phyloP scores from a whole-genome alignment of 169 alveolate genomes.

The Plasmodium sp. region DNA sequence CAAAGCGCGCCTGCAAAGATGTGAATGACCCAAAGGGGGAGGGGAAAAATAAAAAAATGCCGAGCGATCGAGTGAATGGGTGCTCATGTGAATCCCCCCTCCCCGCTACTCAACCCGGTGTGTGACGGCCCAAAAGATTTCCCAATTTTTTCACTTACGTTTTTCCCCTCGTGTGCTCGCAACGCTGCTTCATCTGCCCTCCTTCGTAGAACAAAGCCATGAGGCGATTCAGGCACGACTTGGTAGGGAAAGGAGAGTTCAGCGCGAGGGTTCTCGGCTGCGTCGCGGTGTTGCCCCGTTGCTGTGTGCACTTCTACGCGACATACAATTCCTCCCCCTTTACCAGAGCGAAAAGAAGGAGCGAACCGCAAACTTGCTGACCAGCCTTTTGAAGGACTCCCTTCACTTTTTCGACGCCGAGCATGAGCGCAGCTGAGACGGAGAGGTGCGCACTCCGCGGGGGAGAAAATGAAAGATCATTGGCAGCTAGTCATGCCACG shows the following conservation, averaged over 20 bases:
- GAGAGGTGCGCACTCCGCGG: not conserved
- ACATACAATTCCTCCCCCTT: not conserved
- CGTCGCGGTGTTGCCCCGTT: not conserved
- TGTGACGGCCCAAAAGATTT: not conserved
- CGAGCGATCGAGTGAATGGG: not conserved
- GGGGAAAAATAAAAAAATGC: not conserved
- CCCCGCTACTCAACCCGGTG: not conserved
- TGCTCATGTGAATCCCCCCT: not conserved
- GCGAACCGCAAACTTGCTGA: not conserved
- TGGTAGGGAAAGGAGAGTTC: not conserved
- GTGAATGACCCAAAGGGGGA: not conserved
- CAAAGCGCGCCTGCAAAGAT: not conserved
- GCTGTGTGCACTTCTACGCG: not conserved
- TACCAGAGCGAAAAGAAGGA: constrained; percentile 29
- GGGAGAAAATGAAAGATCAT: not conserved
- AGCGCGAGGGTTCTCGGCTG: not conserved
- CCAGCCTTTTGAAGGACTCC: not conserved
- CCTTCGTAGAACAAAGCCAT: constrained; percentile 43
- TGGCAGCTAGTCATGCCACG: not conserved
- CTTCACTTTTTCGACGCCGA: constrained; percentile 10
- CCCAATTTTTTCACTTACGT: not conserved
- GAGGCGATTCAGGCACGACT: constrained; percentile 48
- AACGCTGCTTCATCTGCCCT: not conserved
- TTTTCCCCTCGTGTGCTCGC: not conserved
- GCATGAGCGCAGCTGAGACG: not conserved